These are phyloP conservation scores for Camillea tinctor DNA, from an alignment of 2,329 filamentous ascomycete species.

Conservation along the genomic window DNA sequence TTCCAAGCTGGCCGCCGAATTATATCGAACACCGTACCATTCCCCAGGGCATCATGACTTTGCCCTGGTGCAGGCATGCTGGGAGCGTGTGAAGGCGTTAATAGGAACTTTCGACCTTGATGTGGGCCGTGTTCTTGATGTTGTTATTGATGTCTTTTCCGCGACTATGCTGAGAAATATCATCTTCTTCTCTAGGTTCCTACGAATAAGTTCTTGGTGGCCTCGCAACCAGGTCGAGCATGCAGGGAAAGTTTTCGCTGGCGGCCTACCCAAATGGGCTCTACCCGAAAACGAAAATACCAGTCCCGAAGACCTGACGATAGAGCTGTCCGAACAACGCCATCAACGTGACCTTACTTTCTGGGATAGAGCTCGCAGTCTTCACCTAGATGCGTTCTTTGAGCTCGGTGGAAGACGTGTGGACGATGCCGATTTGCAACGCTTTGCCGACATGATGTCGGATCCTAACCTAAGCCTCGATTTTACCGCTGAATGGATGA, in stretches of 20 bases:
- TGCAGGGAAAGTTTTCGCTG: slow-evolving; percentile 46
- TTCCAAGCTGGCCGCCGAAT: slow-evolving; percentile 91
- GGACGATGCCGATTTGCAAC: slow-evolving; percentile 55
- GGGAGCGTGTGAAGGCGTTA: slow-evolving; percentile 87
- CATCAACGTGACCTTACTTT: slow-evolving; percentile 70
- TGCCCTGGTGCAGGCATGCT: slow-evolving; percentile 78
- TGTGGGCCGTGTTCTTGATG: slow-evolving; percentile 89
- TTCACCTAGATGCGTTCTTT: slow-evolving; percentile 83
- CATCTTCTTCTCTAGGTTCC: slow-evolving; percentile 90
- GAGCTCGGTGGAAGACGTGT: slow-evolving; percentile 76
- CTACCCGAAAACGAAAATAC: slow-evolving; percentile 57
- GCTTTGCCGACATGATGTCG: slow-evolving; percentile 46
- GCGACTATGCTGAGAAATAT: slow-evolving; percentile 90
- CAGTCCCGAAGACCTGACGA: slow-evolving; percentile 66
- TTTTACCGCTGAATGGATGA: slow-evolving; percentile 64
- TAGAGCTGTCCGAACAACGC: slow-evolving; percentile 54
- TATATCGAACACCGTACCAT: slow-evolving; percentile 75
- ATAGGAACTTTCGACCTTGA: slow-evolving; percentile 97
- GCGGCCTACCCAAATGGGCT: slow-evolving; percentile 83
- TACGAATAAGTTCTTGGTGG: slow-evolving; percentile 96
- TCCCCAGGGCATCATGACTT: slow-evolving; percentile 70
- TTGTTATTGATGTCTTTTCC: slow-evolving; percentile 92
- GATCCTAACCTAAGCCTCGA: slow-evolving; percentile 42
- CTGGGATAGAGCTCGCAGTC: slow-evolving; percentile 74
- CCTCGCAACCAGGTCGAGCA: slow-evolving; percentile 60